phyloP scores from a whole-genome alignment of 306 rosid species.

The Casuarina glauca region DNA sequence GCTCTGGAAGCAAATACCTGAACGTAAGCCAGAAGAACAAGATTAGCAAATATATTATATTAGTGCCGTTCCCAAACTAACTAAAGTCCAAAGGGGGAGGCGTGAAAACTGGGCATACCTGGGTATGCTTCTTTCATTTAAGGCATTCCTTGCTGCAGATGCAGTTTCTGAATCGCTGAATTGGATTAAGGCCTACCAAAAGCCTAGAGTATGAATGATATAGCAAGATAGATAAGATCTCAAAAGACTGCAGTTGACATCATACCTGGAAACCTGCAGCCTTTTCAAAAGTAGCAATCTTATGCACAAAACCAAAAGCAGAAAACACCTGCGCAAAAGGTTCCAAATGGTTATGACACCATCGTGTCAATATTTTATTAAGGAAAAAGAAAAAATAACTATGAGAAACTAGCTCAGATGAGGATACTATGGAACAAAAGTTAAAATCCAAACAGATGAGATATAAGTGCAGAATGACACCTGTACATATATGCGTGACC shows the following conservation, averaged over 20 bases:
- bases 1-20: constrained; percentile 89
- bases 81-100: constrained; percentile 11
- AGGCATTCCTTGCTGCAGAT: constrained; percentile 76
- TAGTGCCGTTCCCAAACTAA: constrained; percentile 14
- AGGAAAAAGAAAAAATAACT: constrained; percentile 11
- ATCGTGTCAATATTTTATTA: constrained; percentile 17
- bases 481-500: constrained; percentile 83
- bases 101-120: constrained; percentile 46
- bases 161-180: constrained; percentile 84
- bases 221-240: constrained; percentile 10
- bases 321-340: constrained; percentile 70
- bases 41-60: constrained; percentile 22
- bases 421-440: constrained; percentile 34
- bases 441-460: constrained; percentile 51
- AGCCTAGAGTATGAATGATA: constrained; percentile 14
- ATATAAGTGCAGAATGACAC: constrained; percentile 87
- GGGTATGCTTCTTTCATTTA: constrained; percentile 95
- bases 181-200: constrained; percentile 81
- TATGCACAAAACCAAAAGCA: constrained; percentile 90
- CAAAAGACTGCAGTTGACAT: constrained; percentile 8
- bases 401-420: constrained; percentile 33
- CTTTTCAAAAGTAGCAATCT: constrained; percentile 90
- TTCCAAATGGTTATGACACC: constrained; percentile 16
- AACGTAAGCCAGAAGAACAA: constrained; percentile 26
- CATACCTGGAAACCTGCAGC: constrained; percentile 93